A percentile compares a stretch with the other conserved stretches of the same genome.
Conservation (phyloP, 306 rosid species). For the Cucumis hystrix region DNA sequence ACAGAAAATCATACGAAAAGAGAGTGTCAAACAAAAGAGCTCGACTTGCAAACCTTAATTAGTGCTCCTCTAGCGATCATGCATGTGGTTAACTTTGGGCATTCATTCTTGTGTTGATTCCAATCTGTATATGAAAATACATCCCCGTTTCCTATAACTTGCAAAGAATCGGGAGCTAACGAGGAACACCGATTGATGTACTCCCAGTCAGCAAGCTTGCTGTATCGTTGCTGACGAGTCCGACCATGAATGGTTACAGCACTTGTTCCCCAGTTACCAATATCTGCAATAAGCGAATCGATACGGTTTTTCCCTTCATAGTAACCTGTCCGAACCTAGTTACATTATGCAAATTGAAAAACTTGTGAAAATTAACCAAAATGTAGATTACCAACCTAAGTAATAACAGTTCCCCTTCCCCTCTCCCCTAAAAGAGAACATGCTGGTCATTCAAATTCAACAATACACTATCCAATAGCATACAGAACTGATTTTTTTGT, state of each 20-base stretch:
- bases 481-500: not conserved
- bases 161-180: conserved; percentile 51
- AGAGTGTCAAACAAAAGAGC: not conserved
- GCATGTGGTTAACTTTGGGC: conserved; percentile 69
- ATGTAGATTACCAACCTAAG: not conserved
- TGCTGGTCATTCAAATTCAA: not conserved
- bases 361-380: not conserved
- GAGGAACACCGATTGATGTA: conserved; percentile 57
- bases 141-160: conserved; percentile 81
- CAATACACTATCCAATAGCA: not conserved
- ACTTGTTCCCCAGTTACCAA: conserved; percentile 74
- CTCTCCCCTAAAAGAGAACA: not conserved
- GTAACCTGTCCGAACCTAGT: conserved; percentile 76
- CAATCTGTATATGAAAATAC: conserved; percentile 67
- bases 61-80: conserved; percentile 92
- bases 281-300: conserved; percentile 67
- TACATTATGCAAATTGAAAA: conserved; percentile 12
- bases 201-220: conserved; percentile 98
- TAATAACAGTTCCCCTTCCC: not conserved
- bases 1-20: not conserved
- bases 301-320: conserved; percentile 86
- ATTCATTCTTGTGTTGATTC: conserved; percentile 55
- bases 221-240: conserved; percentile 91
- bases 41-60: conserved; percentile 45
- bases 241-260: conserved; percentile 88